These are phyloP conservation scores for Dentipellis fragilis DNA, from an alignment of 768 basidiomycete genomes.

Conservation along the genomic window DNA sequence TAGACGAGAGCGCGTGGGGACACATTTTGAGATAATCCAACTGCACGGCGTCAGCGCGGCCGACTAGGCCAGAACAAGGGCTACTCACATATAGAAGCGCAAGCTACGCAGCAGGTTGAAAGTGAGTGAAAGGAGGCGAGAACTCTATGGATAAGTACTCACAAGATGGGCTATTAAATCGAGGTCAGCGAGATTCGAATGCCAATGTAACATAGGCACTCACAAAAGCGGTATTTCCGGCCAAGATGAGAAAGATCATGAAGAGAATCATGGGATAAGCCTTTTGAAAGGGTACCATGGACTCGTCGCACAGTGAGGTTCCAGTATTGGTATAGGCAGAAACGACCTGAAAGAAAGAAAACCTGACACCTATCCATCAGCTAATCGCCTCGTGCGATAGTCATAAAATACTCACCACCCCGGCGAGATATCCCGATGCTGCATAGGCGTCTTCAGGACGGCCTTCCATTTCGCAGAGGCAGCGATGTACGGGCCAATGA, in stretches of 20 bases:
- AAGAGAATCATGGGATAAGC: slow-evolving; percentile 76
- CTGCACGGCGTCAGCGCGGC: slow-evolving; percentile 29
- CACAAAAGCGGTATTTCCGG: slow-evolving; percentile 91
- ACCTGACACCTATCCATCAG: slow-evolving; percentile 38
- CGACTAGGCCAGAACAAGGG: background rate
- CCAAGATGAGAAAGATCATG: slow-evolving; percentile 68
- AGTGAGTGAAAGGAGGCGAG: background rate
- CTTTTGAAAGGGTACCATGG: slow-evolving; percentile 84
- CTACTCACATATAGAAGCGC: slow-evolving; percentile 72
- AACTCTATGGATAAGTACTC: slow-evolving; percentile 24
- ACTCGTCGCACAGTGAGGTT: slow-evolving; percentile 76
- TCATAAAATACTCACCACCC: slow-evolving; percentile 43
- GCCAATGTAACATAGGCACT: slow-evolving; percentile 26
- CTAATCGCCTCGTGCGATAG: background rate
- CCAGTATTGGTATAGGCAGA: slow-evolving; percentile 89
- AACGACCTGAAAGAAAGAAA: slow-evolving; percentile 72
- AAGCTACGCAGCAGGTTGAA: slow-evolving; percentile 34
- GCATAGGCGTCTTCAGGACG: slow-evolving; percentile 50
- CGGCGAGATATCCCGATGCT: slow-evolving; percentile 43
- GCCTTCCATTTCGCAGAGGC: slow-evolving; percentile 40
- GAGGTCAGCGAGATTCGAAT: background rate
- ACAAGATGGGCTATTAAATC: slow-evolving; percentile 72
- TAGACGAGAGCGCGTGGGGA: slow-evolving; percentile 47
- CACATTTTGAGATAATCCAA: slow-evolving; percentile 60
- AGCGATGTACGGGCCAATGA: slow-evolving; percentile 77